Percentiles rank a stretch among this genome's conserved stretches.
Evolutionary conservation across 768 basidiomycete genomes (phyloP).

Genomic region (Boletellus emodensis): DNA sequence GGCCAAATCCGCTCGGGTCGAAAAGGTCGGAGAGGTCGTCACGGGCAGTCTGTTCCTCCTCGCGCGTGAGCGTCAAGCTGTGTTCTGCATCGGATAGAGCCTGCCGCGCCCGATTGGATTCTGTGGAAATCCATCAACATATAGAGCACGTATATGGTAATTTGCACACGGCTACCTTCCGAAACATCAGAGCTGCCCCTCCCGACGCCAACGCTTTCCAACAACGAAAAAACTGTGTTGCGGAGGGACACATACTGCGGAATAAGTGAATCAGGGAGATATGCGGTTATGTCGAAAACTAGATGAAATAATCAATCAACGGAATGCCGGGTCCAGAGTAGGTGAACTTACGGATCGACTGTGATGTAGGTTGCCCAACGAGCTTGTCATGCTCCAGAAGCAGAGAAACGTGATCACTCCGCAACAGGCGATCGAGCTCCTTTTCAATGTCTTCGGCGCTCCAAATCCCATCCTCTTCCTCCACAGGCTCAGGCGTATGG

Average conservation of each 20-base stretch:
- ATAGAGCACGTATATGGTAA: neutral
- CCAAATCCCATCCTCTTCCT: slow-evolving; percentile 61
- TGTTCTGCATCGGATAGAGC: slow-evolving; percentile 61
- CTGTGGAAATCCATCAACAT: slow-evolving; percentile 27
- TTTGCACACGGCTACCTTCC: slow-evolving; percentile 32
- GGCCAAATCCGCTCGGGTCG: slow-evolving; percentile 61
- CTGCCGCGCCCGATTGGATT: slow-evolving; percentile 59
- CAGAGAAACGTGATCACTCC: slow-evolving; percentile 67
- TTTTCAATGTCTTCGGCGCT: slow-evolving; percentile 53
- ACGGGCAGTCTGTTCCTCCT: slow-evolving; percentile 51
- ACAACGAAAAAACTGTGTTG: slow-evolving; percentile 54
- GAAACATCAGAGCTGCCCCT: slow-evolving; percentile 35
- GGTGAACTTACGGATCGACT: slow-evolving; percentile 51
- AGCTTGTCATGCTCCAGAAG: slow-evolving; percentile 76
- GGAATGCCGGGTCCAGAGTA: neutral
- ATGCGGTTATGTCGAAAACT: slow-evolving; percentile 80
- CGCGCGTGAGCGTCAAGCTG: slow-evolving; percentile 47
- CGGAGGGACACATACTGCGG: slow-evolving; percentile 71
- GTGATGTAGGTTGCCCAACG: slow-evolving; percentile 45
- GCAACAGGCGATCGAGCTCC: slow-evolving; percentile 53
- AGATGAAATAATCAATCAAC: slow-evolving; percentile 1
- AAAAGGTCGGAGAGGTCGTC: slow-evolving; percentile 65
- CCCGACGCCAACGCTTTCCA: slow-evolving; percentile 62
- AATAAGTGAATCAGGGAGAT: slow-evolving; percentile 78
- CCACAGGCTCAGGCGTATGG: slow-evolving; percentile 20